Base-by-base conservation (phyloP, 2,329 filamentous ascomycete genomes). In the Lachnellula willkommii region DNA sequence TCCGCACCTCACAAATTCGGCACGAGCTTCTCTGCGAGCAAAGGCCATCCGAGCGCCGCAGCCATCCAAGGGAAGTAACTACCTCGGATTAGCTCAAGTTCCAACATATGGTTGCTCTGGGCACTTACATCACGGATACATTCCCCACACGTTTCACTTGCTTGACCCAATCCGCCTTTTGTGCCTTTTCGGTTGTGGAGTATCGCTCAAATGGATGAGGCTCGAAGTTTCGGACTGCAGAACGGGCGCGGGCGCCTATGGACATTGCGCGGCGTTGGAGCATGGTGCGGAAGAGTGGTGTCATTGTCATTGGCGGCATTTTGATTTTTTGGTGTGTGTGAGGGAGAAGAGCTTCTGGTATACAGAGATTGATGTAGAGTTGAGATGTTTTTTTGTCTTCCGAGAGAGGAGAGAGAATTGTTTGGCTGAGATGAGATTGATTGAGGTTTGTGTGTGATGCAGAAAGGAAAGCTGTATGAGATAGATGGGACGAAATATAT, bases 181-280 rank as follows among this genome's bases (percentile, higher is more conserved):
- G 54, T 1, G 55, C 43, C 17, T 54, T 52, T 17, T 47, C 17
- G 1, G 56, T 54, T 6, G 37, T 53, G 7, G 63, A 60, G 14
- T 60, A 57, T 37, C 63, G 48, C 28, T 60, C 60, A 37, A 62
- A 62, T 26, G 62, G 63, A 59, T 64, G 60, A 9, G 58, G 55
- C 47, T 64, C 60, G 24, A 60, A 55, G 9, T 49, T 40, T 47
- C 55, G 55, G 9, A 53, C 55, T 7, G 53, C n/a, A 15, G 52
- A 39, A 20, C 63, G 55, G 22, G 56, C 55, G 26, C 61, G 60
- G 20, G 60, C 47, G 22, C 51, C 50, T 37, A 60, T 47, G 35
- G 53, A 56, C 57, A 65, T 56, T 6, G 51, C 22, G 32, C 60
- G 55, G 24, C 55, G 53, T 55, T 55, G 56, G 20, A 54, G 12